These are phyloP conservation scores for Paraurostyla sp. DNA, from an alignment of 73 alveolate genomes.

Conservation along the genomic window DNA sequence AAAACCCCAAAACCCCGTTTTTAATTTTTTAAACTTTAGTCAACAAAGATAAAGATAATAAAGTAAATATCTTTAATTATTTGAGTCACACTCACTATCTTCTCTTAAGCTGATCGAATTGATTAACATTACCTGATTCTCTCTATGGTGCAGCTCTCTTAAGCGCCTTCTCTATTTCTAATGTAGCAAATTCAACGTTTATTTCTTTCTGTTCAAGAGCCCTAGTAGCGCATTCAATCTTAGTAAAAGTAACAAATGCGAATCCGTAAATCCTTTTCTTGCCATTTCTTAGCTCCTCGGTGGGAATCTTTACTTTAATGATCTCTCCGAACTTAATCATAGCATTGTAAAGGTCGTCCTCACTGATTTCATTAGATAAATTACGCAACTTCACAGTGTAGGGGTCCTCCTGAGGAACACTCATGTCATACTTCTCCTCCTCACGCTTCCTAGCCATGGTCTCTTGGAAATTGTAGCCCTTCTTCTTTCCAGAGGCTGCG, in stretches of 20 bases:
- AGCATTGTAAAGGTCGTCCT: constrained; percentile 26
- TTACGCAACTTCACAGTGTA: constrained; percentile 51
- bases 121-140: neutral
- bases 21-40: too few species aligned
- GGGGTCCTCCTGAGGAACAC: constrained; percentile 57
- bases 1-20: too few species aligned
- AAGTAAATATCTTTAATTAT: too few species aligned
- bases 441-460: constrained; percentile 16
- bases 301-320: constrained; percentile 41
- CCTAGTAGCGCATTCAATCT: neutral
- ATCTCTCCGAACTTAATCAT: constrained; percentile 57
- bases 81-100: neutral
- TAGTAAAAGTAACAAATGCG: constrained; percentile 40
- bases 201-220: constrained; percentile 48
- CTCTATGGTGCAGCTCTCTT: constrained; percentile 37
- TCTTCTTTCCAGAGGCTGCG: constrained; percentile 19
- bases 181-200: constrained; percentile 22
- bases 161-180: constrained; percentile 42
- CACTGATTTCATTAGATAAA: constrained; percentile 44
- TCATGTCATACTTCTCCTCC: neutral
- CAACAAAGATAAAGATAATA: too few species aligned
- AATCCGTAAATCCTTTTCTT: constrained; percentile 31
- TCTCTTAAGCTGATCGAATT: constrained; percentile 18
- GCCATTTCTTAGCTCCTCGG: constrained; percentile 51
- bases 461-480: neutral